Evolutionary conservation across 2,329 filamentous ascomycete genomes (phyloP).

Genomic region (Fusarium incarnatum): DNA sequence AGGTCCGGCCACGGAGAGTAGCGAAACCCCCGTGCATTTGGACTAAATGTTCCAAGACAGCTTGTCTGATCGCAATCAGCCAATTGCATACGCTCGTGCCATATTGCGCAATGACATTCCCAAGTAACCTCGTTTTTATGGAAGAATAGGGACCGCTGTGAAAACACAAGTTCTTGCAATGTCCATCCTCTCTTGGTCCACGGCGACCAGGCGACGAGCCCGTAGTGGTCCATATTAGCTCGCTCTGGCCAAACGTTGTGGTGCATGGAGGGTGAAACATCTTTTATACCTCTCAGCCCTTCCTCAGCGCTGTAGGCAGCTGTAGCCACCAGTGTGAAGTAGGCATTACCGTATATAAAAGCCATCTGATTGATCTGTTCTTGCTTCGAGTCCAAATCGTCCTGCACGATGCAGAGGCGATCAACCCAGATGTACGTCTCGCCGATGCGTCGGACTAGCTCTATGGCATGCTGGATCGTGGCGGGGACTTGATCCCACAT

Average conservation of each 20-base stretch:
- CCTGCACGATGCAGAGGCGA: neutral
- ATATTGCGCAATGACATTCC: neutral
- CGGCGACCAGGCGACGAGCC: neutral
- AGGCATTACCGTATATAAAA: neutral
- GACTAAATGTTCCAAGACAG: neutral
- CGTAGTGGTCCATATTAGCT: neutral
- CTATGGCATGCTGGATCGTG: neutral
- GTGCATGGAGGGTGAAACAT: neutral
- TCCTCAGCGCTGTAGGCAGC: neutral
- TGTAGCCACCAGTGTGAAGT: neutral
- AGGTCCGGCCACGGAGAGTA: neutral
- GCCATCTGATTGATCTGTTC: conserved; percentile 1
- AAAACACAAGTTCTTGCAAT: neutral
- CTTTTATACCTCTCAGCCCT: neutral
- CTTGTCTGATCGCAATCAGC: neutral
- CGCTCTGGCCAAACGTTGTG: neutral
- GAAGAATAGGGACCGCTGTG: neutral
- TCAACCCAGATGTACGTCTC: neutral
- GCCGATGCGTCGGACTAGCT: neutral
- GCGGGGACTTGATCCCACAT: neutral
- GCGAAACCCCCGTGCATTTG: neutral
- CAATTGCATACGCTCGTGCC: neutral
- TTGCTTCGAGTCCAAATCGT: neutral
- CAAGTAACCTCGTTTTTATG: neutral
- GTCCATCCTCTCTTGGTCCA: conserved; percentile 1